Conservation (phyloP, 768 basidiomycete species). For the Saitozyma podzolica region DNA sequence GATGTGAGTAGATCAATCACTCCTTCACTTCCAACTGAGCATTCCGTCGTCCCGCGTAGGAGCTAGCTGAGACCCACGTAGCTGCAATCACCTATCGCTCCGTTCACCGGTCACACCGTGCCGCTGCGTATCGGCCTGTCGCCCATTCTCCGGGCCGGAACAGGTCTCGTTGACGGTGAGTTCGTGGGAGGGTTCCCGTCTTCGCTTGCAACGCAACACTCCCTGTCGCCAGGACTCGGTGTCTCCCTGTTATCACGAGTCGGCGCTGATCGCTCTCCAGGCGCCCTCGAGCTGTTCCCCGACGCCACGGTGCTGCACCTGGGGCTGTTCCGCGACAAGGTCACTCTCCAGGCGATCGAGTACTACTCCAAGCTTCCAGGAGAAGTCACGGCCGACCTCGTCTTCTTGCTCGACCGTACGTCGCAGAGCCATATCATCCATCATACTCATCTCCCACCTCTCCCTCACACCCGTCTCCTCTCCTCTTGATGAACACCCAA, state of each 20-base stretch:
- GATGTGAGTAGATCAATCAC: slow-evolving; percentile 8
- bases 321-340: slow-evolving; percentile 71
- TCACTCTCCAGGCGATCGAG: slow-evolving; percentile 83
- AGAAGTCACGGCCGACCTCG: slow-evolving; percentile 70
- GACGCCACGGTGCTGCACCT: slow-evolving; percentile 86
- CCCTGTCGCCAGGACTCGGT: too few species aligned
- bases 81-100: slow-evolving; percentile 69
- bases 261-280: slow-evolving; percentile 42
- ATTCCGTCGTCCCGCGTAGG: too few species aligned
- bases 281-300: slow-evolving; percentile 80
- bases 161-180: slow-evolving; percentile 78
- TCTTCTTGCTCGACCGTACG: slow-evolving; percentile 77
- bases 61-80: slow-evolving; percentile 8
- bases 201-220: not conserved
- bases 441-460: not conserved
- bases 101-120: slow-evolving; percentile 74
- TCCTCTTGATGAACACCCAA: not conserved
- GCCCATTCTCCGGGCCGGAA: slow-evolving; percentile 87
- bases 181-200: not conserved
- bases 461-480: not conserved
- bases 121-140: slow-evolving; percentile 79
- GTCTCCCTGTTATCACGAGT: not conserved
- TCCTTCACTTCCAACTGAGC: too few species aligned
- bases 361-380: slow-evolving; percentile 86
- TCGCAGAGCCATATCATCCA: not conserved